Evolutionary conservation across 106 monocot genomes (phyloP).

Genomic region (Dendrobium nobile): DNA sequence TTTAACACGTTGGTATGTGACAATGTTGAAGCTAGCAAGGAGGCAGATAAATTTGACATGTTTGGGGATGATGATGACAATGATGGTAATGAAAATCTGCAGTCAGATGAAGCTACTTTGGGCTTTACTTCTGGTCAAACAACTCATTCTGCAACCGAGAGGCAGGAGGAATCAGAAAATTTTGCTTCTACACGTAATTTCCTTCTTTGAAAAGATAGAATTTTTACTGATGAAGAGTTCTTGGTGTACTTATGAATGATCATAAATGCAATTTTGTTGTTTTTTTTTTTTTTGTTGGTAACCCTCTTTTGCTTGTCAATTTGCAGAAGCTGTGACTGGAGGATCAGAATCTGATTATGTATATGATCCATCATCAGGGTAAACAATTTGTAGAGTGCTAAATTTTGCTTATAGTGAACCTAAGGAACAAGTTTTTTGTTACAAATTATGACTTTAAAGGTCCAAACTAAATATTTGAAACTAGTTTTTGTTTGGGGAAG

Average conservation of each 20-base stretch:
- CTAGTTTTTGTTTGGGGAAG: too few species aligned
- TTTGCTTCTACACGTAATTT: conserved; percentile 28
- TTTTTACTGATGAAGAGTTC: not conserved
- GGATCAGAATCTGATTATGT: conserved; percentile 52
- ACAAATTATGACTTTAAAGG: not conserved
- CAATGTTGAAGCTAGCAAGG: conserved; percentile 22
- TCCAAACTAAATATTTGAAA: too few species aligned
- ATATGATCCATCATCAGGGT: conserved; percentile 84
- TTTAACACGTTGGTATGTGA: not conserved
- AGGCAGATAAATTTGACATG: conserved; percentile 62
- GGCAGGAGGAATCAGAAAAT: conserved; percentile 9
- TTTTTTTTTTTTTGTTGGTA: not conserved
- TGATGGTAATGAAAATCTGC: conserved; percentile 20
- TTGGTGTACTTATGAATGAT: not conserved
- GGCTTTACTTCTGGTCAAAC: conserved; percentile 16
- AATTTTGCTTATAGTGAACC: not conserved
- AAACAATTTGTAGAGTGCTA: conserved; percentile 14
- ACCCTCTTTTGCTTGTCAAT: not conserved
- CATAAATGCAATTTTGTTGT: not conserved
- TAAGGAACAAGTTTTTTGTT: not conserved
- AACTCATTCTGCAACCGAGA: conserved; percentile 17
- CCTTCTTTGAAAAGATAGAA: not conserved
- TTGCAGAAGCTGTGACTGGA: conserved; percentile 41
- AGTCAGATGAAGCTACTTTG: conserved; percentile 11
- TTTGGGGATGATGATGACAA: conserved; percentile 87